These are phyloP conservation scores for Coniochaeta pulveracea DNA, from an alignment of 2,329 filamentous ascomycete species.

Conservation along the genomic window DNA sequence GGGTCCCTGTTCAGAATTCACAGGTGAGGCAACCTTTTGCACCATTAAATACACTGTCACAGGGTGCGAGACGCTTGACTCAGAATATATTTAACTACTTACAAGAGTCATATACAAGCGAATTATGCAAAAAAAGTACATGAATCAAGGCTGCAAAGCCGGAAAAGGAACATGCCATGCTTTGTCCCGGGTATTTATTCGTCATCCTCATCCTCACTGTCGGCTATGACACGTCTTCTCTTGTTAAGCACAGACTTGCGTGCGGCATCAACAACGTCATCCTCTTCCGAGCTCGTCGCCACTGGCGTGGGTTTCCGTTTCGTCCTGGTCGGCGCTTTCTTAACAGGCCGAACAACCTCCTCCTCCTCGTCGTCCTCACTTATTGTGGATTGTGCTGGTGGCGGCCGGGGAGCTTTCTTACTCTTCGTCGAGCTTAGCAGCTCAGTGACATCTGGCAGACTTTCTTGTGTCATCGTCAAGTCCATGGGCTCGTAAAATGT, in stretches of 20 bases:
- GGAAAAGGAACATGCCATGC: no score
- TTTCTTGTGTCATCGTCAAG: slow-evolving; percentile 1
- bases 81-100: no score
- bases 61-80: no score
- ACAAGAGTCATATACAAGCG: no score
- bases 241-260: background rate
- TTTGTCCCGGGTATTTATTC: background rate
- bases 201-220: slow-evolving; percentile 3
- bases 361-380: background rate
- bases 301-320: no score
- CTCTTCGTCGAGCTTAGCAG: background rate
- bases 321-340: no score
- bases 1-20: no score
- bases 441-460: slow-evolving; percentile 2
- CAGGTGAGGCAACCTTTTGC: no score
- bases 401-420: background rate
- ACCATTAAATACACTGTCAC: no score
- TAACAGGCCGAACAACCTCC: no score
- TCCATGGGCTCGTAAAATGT: background rate
- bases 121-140: no score
- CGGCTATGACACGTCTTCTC: slow-evolving; percentile 1
- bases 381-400: background rate
- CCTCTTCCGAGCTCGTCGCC: background rate
- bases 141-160: no score
- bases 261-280: slow-evolving; percentile 1